Evolutionary conservation across 345 rosid genomes (phyloP), one percentile per base, ranked within the genome.

Genomic region (Salix koriyanagi): DNA sequence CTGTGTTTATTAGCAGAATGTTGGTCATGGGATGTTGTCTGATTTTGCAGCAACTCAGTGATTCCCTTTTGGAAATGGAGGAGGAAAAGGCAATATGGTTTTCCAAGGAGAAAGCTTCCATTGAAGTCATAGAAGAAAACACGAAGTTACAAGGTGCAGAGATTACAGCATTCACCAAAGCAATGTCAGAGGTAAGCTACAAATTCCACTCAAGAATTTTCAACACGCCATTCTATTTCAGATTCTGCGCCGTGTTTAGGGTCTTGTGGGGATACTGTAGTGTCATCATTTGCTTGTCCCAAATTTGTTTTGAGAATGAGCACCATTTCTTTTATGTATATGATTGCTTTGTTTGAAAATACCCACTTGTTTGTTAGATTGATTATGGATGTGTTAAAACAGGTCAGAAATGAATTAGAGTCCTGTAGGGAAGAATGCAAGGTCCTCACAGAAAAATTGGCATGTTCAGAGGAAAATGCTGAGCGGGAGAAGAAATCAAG

Each of bases 61-160:
- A 90, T 80, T 85, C 97, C 23, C 93, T 95, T 70, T 83, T 92
- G 86, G 94, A 91, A 82, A 91, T 92, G 85, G 99, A 95, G 82
- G 97, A 95, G 83, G 97, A 91, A 82, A 95, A 85, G 86, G 93
- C 94, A 58, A 88, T 92, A 82, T 90, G 92, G 93, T 80, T 73
- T 80, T 85, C 91, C 28, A 92, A 88, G 84, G 97, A 91, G 86
- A 90, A 86, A 86, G 91, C 84, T 82, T 87, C 85, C 37, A 70
- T 87, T 54, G 84, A 82, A 77, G 87, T 92, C 64, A 83, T 89
- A 65, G 91, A 91, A 78, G 92, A 91, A 86, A 89, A 88, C 76
- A 79, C 86, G 74, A 85, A 80, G 66, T 76, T 77, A 46, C 77
- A 81, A 67, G 81, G 79, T 67, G 75, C 79, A 28, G 90, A 91